Base-by-base conservation (phyloP, 306 rosid species). In the Casuarina cunninghamiana region DNA sequence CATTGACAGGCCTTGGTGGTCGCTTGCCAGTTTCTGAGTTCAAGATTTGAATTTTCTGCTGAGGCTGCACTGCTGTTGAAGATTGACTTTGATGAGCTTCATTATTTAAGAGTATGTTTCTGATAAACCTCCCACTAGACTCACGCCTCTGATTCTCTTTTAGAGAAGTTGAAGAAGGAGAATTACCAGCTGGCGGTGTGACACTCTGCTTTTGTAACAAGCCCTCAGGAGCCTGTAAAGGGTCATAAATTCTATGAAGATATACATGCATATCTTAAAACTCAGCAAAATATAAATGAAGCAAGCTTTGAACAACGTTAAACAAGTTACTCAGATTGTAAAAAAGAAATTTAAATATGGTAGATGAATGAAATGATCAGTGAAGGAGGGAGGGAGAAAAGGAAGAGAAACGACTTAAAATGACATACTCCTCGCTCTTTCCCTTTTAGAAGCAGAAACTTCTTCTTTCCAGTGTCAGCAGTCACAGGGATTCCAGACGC, bases 381-480 rank as follows among this genome's bases (percentile, higher is more conserved):
- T 53, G 57, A n/a, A 41, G 13, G 44, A 74, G 48, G 6, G 16
- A 12, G 38, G 16, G 72, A 77, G 58, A 72, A 77, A 10, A 75
- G 50, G 13, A 19, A 48, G 58, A 75, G 75, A 55, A 44, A 6
- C 35, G 63, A 75, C 77, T 90, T 75, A 77, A 95, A 96, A 72
- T 70, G 85, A 72, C 91, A 74, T 62, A 80, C 79, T 84, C 93
- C 97, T 70, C 84, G 90, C 75, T 86, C 93, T 84, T 91, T 93
- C 48, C 97, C 98, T 87, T 93, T 91, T 51, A 91, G 88, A 72
- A 95, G 97, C 68, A 95, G 89, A 77, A 88, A 61, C 80, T 87
- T 95, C 80, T 89, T 93, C 91, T 90, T 95, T 80, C 96, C 97
- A 53, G 92, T 82, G 77, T 86, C 97, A 48, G 90, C 84, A 82